A percentile compares a stretch with the other conserved stretches of the same genome.
Conservation (phyloP, 139 green algal species). For the Tetraselmis chui region DNA sequence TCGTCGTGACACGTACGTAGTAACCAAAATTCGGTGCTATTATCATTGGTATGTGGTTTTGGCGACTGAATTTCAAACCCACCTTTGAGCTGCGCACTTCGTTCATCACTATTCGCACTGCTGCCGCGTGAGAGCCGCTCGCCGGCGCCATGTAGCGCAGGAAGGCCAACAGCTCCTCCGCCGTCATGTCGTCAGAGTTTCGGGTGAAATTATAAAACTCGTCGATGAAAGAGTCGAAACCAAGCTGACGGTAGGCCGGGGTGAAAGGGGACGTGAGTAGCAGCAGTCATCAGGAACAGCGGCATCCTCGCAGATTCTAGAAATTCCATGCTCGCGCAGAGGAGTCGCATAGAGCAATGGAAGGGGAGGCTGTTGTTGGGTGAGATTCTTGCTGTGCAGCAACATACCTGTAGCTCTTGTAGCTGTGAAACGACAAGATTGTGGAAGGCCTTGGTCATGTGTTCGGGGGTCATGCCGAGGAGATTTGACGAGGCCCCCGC, state of each 20-base stretch:
- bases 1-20: too few relatives aligned
- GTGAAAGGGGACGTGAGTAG: not conserved
- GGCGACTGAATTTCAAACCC: too few relatives aligned
- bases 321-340: too few relatives aligned
- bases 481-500: too few relatives aligned
- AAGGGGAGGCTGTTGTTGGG: too few relatives aligned
- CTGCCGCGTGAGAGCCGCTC: not conserved
- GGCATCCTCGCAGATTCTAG: too few relatives aligned
- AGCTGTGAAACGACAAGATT: not conserved
- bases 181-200: not conserved
- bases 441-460: not conserved
- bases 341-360: too few relatives aligned
- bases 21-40: too few relatives aligned
- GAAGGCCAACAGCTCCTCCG: not conserved
- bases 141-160: not conserved
- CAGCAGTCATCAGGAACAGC: too few relatives aligned
- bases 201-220: not conserved
- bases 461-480: not conserved
- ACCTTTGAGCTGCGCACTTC: too few relatives aligned
- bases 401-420: not conserved
- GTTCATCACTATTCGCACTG: not conserved
- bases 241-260: not conserved
- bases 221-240: not conserved
- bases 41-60: too few relatives aligned
- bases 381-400: not conserved